Evolutionary conservation across 2,329 filamentous ascomycete genomes (phyloP), one percentile per base, ranked within the genome.

Genomic region (Penicillium sp.): DNA sequence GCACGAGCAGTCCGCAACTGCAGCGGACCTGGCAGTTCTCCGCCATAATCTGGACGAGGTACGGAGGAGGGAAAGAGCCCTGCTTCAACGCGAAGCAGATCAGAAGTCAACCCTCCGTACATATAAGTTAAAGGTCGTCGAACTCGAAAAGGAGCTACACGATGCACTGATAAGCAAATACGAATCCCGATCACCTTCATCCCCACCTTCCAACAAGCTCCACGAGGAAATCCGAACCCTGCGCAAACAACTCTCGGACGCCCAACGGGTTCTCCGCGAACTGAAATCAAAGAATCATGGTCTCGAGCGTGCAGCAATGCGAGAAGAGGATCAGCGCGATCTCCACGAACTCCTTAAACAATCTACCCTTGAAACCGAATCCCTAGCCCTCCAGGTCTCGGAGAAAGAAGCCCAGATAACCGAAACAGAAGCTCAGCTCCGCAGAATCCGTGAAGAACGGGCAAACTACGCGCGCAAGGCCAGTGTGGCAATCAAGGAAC

Each of bases 371-470:
- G 83, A 84, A 69, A 78, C 83, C 47, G 87, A 91, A 73, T 85
- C 88, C 38, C 82, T 95, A n/a, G 88, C 91, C 67, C 83, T 91
- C 61, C 88, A 91, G 70, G 83, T 95, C 30, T 82, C 85, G 6
- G 87, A 91, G 70, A 88, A 90, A 64, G 88, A 92, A 59, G 82
- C 86, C 59, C 84, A 87, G 15, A 85, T 93, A 53, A 85, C 86
- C 46, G 77, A 81, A 60, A 67, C 81, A 51, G 80, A 79, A 66
- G 67, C 67, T 15, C 91, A 93, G 68, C 83, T 96, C 21, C 87
- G 91, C 61, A 85, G 89, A 29, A 76, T 84, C 35, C 79, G 82
- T 11, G 79, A 82, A 59, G 81, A 84, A 65, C 78, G 82, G 30
- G 73, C 74, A 48, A 70, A 71, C 11, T 78, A 77, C 30, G 73